Percentiles rank a stretch among this genome's conserved stretches.
These are phyloP conservation scores for Cryptomeria japonica DNA, from an alignment of 75 land plant genomes.

Conservation along the genomic window DNA sequence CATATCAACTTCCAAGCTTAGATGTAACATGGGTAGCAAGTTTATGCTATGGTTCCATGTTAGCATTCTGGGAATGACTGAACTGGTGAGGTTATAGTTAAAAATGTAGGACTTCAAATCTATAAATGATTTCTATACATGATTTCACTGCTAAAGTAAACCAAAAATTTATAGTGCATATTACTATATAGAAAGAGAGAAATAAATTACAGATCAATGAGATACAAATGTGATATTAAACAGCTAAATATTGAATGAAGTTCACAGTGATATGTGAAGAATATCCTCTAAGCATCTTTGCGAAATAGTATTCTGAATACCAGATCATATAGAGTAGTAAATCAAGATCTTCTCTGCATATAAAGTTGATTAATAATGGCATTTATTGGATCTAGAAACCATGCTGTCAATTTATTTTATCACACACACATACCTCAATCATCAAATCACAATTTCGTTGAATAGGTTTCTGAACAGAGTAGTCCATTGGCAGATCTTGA, in stretches of 20 bases:
- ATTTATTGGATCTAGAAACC: too few species aligned
- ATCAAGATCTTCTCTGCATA: neutral
- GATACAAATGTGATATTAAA: neutral
- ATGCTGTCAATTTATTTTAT: neutral
- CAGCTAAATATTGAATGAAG: neutral
- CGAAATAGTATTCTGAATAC: neutral
- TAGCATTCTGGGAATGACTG: neutral
- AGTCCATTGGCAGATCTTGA: slow-evolving; percentile 40
- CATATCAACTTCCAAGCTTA: neutral
- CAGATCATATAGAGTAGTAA: neutral
- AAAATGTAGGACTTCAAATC: neutral
- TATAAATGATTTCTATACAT: neutral
- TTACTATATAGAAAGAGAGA: neutral
- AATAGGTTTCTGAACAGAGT: slow-evolving; percentile 23
- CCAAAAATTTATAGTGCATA: neutral
- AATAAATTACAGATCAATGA: neutral
- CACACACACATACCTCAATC: slow-evolving; percentile 20
- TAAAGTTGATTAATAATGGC: neutral
- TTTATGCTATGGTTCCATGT: neutral
- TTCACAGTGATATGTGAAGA: neutral
- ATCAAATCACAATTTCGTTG: slow-evolving; percentile 38
- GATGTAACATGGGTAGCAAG: neutral
- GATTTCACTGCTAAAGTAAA: neutral
- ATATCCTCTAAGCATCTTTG: neutral
- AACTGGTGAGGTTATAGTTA: neutral